A percentile compares a stretch with the other conserved stretches of the same genome.
These are phyloP conservation scores for Xylaria sp. DNA, from an alignment of 495 filamentous ascomycete species.

Conservation along the genomic window DNA sequence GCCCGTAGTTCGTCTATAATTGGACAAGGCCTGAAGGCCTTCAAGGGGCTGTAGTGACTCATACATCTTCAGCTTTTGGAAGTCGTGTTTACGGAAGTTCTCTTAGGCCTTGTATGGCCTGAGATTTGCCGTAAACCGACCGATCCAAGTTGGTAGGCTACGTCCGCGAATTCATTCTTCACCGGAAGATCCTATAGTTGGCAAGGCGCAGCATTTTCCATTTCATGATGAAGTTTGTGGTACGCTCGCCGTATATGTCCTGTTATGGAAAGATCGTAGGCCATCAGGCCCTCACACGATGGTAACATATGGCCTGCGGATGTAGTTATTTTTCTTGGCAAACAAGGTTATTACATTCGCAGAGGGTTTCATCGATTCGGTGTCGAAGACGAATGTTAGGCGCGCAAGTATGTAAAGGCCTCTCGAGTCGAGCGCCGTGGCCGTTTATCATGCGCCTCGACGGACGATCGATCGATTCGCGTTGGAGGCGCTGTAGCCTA, in stretches of 20 bases:
- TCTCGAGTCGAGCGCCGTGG: neutral
- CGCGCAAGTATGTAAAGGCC: neutral
- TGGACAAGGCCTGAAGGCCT: neutral
- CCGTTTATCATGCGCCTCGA: neutral
- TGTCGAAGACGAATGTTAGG: neutral
- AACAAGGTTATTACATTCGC: neutral
- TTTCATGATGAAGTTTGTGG: neutral
- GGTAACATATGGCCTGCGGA: neutral
- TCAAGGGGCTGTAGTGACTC: neutral
- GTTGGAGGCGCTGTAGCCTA: slow-evolving; percentile 3
- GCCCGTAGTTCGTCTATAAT: neutral
- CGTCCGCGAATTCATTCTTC: neutral
- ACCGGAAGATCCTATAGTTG: neutral
- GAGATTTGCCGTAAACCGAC: neutral
- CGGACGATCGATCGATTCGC: neutral
- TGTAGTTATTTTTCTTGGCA: neutral
- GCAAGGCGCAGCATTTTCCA: neutral
- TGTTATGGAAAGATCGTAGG: neutral
- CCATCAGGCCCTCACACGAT: neutral
- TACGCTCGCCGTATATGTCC: neutral
- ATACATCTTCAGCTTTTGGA: neutral
- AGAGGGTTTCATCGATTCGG: neutral
- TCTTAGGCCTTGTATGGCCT: neutral
- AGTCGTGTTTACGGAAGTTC: neutral
- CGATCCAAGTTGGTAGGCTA: neutral